These are phyloP conservation scores for Solanum tarapatanum DNA, from an alignment of 257 asterid genomes.

Conservation along the genomic window DNA sequence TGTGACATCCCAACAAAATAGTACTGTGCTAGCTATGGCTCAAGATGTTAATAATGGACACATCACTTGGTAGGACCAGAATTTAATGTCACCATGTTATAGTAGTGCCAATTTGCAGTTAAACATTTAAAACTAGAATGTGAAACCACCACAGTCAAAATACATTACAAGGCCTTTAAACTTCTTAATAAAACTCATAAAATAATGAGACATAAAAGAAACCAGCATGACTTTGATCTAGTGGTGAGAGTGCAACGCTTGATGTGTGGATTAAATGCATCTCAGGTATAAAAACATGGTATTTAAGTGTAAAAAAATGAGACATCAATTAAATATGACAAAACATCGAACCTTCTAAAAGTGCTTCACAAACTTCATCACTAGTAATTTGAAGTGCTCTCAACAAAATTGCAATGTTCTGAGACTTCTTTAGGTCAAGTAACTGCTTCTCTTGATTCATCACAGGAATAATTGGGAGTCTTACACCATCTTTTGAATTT, in stretches of 20 bases:
- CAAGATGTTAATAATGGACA: not conserved
- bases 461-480: conserved; percentile 16
- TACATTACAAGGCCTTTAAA: not conserved
- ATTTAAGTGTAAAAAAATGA: not conserved
- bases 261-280: not conserved
- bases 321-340: not conserved
- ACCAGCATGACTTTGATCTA: not conserved
- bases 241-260: not conserved
- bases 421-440: conserved; percentile 79
- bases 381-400: conserved; percentile 65
- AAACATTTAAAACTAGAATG: not conserved
- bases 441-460: conserved; percentile 38
- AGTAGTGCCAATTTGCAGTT: not conserved
- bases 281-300: not conserved
- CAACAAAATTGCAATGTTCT: conserved; percentile 55
- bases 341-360: conserved; percentile 36
- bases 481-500: conserved; percentile 24
- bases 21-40: not conserved
- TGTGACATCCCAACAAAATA: not conserved
- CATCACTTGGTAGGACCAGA: not conserved
- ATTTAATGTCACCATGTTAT: not conserved
- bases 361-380: conserved; percentile 77
- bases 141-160: not conserved
- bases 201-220: not conserved
- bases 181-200: not conserved